These are phyloP conservation scores for Gossypium stocksii DNA, from an alignment of 345 rosid species.

Conservation along the genomic window DNA sequence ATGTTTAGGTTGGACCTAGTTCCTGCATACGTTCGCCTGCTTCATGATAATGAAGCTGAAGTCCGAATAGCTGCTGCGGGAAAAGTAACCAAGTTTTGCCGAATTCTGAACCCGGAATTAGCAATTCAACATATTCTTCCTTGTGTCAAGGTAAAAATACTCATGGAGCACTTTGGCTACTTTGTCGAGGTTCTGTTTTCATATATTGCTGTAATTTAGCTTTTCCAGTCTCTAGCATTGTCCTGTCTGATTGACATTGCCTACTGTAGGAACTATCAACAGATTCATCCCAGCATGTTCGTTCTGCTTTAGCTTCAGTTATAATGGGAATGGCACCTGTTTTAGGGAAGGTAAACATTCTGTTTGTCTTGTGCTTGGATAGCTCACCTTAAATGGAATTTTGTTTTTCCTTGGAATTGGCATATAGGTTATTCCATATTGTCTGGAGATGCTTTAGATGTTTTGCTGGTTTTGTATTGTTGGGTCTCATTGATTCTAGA, in stretches of 20 bases:
- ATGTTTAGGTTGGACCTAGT: conserved; percentile 45
- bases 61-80: conserved; percentile 64
- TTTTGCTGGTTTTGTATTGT: no score
- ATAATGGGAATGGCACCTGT: conserved; percentile 91
- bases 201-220: neutral
- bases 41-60: conserved; percentile 68
- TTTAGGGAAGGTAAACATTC: conserved; percentile 49
- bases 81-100: conserved; percentile 54
- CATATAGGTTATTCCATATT: neutral
- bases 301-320: conserved; percentile 82
- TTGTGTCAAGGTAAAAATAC: conserved; percentile 45
- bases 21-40: conserved; percentile 58
- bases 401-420: neutral
- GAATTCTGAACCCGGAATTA: conserved; percentile 52
- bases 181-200: neutral
- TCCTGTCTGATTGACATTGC: conserved; percentile 12
- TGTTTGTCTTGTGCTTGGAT: neutral
- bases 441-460: no score
- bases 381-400: neutral
- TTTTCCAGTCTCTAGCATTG: neutral
- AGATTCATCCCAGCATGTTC: conserved; percentile 80
- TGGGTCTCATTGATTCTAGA: neutral
- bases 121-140: conserved; percentile 59
- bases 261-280: conserved; percentile 58
- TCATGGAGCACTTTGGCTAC: neutral